These are phyloP conservation scores for Ceratobasidium sp. DNA, from an alignment of 1,284 basidiomycete species.

Conservation along the genomic window DNA sequence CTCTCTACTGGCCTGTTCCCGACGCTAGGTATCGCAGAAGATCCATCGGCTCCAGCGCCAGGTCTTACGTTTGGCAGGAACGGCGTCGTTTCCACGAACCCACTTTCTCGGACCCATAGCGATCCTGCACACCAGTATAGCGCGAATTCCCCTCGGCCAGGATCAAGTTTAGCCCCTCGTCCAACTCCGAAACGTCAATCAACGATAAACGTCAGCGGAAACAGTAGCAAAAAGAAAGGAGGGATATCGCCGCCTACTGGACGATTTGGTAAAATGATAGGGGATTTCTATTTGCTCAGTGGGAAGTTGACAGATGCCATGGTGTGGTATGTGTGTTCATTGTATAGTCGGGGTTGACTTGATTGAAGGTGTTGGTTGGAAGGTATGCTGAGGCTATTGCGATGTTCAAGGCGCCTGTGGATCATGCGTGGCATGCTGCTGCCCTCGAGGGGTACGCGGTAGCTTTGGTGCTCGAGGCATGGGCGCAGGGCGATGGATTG, in stretches of 20 bases:
- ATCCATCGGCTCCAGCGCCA: constrained; percentile 7
- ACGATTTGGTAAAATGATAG: constrained; percentile 87
- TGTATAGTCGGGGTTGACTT: constrained; percentile 15
- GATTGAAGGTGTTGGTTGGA: constrained; percentile 48
- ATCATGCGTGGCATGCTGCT: constrained; percentile 88
- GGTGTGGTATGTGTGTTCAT: constrained; percentile 70
- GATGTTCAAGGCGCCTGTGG: constrained; percentile 77
- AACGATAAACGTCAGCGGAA: constrained; percentile 21
- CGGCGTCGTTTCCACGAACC: constrained; percentile 17
- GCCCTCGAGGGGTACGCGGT: constrained; percentile 87
- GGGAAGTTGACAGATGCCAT: constrained; percentile 85
- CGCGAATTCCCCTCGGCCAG: background rate
- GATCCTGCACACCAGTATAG: constrained; percentile 45
- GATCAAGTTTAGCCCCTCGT: constrained; percentile 26
- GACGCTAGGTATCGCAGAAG: constrained; percentile 32
- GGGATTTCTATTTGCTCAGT: constrained; percentile 86
- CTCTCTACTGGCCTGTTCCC: constrained; percentile 40
- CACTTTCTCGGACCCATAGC: constrained; percentile 28
- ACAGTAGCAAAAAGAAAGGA: constrained; percentile 41
- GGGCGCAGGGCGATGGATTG: constrained; percentile 80
- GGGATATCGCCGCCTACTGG: constrained; percentile 73
- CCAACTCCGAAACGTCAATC: constrained; percentile 30
- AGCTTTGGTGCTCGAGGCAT: constrained; percentile 82
- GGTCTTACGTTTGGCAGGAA: constrained; percentile 36
- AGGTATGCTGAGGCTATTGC: constrained; percentile 87